Conservation (phyloP, 345 rosid species). For the Turritis glabra region DNA sequence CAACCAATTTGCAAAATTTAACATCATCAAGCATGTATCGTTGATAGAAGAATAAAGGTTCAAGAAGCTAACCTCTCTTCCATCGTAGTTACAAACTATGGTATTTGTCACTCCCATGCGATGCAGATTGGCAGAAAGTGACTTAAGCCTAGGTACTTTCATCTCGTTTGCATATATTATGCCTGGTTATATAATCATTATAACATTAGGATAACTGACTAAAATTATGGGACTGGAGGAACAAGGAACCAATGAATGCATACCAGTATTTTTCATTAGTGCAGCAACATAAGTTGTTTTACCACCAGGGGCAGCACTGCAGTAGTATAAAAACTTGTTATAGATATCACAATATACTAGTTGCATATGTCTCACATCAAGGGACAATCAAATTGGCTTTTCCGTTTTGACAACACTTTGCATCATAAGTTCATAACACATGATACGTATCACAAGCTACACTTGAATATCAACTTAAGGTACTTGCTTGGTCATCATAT, state of each 20-base stretch:
- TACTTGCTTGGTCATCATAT: not conserved
- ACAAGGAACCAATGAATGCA: slow-evolving; percentile 24
- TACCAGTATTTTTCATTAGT: slow-evolving; percentile 85
- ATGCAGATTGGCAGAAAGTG: slow-evolving; percentile 88
- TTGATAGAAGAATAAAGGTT: not conserved
- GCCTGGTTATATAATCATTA: slow-evolving; percentile 49
- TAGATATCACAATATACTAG: slow-evolving; percentile 22
- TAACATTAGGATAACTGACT: slow-evolving; percentile 27
- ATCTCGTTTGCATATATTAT: slow-evolving; percentile 90
- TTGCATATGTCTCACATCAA: slow-evolving; percentile 28
- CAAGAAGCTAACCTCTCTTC: slow-evolving; percentile 74
- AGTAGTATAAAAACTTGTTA: slow-evolving; percentile 32
- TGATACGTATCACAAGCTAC: not conserved
- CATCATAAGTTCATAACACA: not conserved
- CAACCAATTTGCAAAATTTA: slow-evolving; percentile 39
- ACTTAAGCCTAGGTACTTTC: slow-evolving; percentile 74
- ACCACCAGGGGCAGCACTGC: slow-evolving; percentile 97
- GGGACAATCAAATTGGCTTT: not conserved
- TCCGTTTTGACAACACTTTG: not conserved
- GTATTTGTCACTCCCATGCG: slow-evolving; percentile 96
- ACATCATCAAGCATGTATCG: slow-evolving; percentile 62
- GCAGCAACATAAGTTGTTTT: slow-evolving; percentile 82
- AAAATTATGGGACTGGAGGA: slow-evolving; percentile 4
- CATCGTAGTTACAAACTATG: slow-evolving; percentile 88
- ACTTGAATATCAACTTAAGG: not conserved